These are phyloP conservation scores for Diaporthe citrichinensis DNA, from an alignment of 2,329 filamentous ascomycete species.

Conservation along the genomic window DNA sequence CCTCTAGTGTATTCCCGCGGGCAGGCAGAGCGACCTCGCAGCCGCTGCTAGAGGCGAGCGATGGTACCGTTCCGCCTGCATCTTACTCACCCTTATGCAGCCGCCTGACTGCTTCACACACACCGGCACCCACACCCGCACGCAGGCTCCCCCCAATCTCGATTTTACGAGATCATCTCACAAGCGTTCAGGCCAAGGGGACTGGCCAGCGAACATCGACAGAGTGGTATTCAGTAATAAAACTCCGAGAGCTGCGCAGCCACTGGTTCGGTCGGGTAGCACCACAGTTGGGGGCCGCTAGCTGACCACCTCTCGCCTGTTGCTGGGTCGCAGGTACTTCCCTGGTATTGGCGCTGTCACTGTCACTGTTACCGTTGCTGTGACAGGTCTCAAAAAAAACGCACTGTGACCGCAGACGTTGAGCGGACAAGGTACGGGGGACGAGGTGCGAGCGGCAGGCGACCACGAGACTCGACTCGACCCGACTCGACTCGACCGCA, in stretches of 20 bases:
- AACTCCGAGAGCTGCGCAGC: slow-evolving; percentile 29
- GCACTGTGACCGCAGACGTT: slow-evolving; percentile 10
- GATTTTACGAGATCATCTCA: slow-evolving; percentile 30
- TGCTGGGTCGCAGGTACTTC: not conserved
- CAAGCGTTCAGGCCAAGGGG: slow-evolving; percentile 26
- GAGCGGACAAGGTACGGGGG: slow-evolving; percentile 11
- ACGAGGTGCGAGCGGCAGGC: not conserved
- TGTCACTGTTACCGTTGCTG: not conserved
- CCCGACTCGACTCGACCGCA: not conserved
- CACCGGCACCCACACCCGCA: not conserved
- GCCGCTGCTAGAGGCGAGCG: slow-evolving; percentile 20
- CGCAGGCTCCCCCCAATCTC: slow-evolving; percentile 15
- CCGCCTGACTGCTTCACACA: slow-evolving; percentile 26
- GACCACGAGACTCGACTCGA: slow-evolving; percentile 17
- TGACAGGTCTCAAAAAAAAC: slow-evolving; percentile 12
- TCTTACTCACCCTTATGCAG: slow-evolving; percentile 28
- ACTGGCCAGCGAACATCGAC: slow-evolving; percentile 9
- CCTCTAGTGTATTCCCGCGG: not conserved
- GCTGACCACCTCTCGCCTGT: slow-evolving; percentile 11
- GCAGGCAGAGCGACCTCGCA: slow-evolving; percentile 18
- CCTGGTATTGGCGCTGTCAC: slow-evolving; percentile 11
- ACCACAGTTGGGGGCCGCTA: slow-evolving; percentile 23
- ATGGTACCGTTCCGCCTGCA: slow-evolving; percentile 22
- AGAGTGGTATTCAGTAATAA: slow-evolving; percentile 27
- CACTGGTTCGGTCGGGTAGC: slow-evolving; percentile 32